Conservation (phyloP, 805 yeast genomes). For the Candida verbasci region DNA sequence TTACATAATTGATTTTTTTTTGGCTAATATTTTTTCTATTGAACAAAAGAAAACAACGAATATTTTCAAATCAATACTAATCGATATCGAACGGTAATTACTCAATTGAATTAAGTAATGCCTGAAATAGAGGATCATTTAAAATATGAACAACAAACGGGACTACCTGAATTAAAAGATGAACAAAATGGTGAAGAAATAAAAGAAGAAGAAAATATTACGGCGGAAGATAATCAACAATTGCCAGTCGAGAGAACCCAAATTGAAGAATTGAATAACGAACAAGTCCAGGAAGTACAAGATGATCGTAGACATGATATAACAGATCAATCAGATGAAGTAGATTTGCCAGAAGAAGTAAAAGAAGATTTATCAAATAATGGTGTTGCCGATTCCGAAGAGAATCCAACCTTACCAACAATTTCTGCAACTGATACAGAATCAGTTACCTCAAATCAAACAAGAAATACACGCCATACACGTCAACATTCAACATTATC, state of each 20-base stretch:
- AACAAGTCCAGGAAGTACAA: too few species aligned
- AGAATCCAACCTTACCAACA: conserved; percentile 1
- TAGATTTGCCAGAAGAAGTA: conserved; percentile 2
- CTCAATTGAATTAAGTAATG: too few species aligned
- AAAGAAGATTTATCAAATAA: conserved; percentile 3
- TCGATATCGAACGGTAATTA: too few species aligned
- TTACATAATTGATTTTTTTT: not conserved
- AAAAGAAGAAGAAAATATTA: too few species aligned
- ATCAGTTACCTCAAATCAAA: not conserved
- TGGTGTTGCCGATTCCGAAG: conserved; percentile 1
- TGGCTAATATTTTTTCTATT: not conserved
- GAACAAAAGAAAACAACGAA: conserved; percentile 3
- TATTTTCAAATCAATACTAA: too few species aligned
- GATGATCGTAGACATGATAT: not conserved
- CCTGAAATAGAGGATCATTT: not conserved
- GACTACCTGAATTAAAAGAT: too few species aligned
- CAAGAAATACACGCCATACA: conserved; percentile 1
- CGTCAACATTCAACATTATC: conserved; percentile 16
- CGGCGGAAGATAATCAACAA: not conserved
- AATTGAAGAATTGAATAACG: too few species aligned
- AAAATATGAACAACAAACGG: too few species aligned
- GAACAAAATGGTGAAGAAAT: too few species aligned
- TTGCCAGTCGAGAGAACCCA: too few species aligned
- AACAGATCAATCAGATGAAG: not conserved
- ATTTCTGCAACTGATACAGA: conserved; percentile 5